Evolutionary conservation across 208 protist species (phyloP), one percentile per base, ranked within the genome.

Genomic region (Trypanosoma cruzi): DNA sequence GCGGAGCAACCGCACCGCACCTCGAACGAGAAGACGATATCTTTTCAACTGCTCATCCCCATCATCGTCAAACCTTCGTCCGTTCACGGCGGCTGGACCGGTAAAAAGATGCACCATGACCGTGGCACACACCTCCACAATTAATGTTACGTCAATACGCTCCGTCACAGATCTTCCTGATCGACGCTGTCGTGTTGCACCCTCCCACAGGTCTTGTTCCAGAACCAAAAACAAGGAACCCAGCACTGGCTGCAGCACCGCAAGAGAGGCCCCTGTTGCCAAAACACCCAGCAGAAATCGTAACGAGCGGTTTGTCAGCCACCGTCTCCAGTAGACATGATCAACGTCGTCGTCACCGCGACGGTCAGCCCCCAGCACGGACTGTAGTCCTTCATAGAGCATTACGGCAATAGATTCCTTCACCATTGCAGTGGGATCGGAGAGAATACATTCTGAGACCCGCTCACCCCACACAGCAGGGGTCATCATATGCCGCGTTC

Each of bases 391-490:
- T 7, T 62, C 56, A 22, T 46, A 16, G 22, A 71, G 4, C 36
- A 46, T 37, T 18, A 18, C 31, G 24, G 46, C 66, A n/a, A 70
- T 4, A 46, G 7, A 26, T 31, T 49, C 64, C 42, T 22, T 57
- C 2, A 70, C 64, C 24, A 8, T 2, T 1, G 42, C 22, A 6
- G 1, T 26, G 42, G 66, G 40, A 31, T 71, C 66, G n/a, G 29
- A 57, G n/a, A 71, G 56, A 54, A 71, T 71, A 22, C 53, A 61
- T 26, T 69, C 53, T 8, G 54, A 32, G n/a, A 61, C 54, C 32
- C 54, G 31, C 22, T 61, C 52, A 37, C 64, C 64, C 64, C 64
- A 69, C 3, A 59, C n/a, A 40, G 34, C 52, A 22, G 52, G 64
- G 16, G 26, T 5, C 31, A 29, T 69, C 22, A 10, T 42, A 0